These are phyloP conservation scores for Aspergillus piperis DNA, from an alignment of 2,329 filamentous ascomycete genomes.

Conservation along the genomic window DNA sequence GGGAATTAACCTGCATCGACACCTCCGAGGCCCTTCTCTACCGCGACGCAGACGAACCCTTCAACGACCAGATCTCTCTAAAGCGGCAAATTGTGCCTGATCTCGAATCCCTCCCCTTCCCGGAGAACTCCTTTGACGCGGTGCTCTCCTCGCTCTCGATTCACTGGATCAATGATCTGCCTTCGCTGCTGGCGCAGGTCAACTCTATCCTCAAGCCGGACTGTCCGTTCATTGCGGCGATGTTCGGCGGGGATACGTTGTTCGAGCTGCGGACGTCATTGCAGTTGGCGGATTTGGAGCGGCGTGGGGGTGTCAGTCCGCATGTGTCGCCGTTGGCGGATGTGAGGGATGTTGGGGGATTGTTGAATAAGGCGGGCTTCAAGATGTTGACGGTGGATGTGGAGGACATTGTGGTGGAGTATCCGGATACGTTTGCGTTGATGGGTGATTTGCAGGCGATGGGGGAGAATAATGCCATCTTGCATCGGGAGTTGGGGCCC, in stretches of 20 bases:
- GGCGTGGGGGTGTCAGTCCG: constrained; percentile 85
- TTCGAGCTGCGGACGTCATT: constrained; percentile 92
- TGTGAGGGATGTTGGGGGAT: constrained; percentile 83
- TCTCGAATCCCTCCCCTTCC: constrained; percentile 72
- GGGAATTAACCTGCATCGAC: constrained; percentile 76
- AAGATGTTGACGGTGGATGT: constrained; percentile 96
- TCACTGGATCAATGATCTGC: constrained; percentile 98
- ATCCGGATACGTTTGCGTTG: constrained; percentile 82
- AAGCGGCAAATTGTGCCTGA: constrained; percentile 70
- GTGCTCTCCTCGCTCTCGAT: constrained; percentile 85
- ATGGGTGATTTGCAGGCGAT: constrained; percentile 96
- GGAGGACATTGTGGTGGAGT: constrained; percentile 95
- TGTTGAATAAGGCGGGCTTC: constrained; percentile 85
- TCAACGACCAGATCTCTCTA: constrained; percentile 73
- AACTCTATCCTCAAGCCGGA: constrained; percentile 88
- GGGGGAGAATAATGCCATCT: constrained; percentile 89
- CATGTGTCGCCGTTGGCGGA: constrained; percentile 91
- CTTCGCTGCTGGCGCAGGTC: constrained; percentile 78
- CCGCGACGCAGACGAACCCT: constrained; percentile 67
- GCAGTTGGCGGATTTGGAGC: constrained; percentile 87
- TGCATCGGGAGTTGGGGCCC: constrained; percentile 77
- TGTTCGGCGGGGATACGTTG: constrained; percentile 93
- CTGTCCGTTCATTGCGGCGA: constrained; percentile 87
- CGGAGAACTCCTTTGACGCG: constrained; percentile 77
- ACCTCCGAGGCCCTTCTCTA: constrained; percentile 76